phyloP scores from a whole-genome alignment of 352 stramenopile species.

The Globisporangium camurandrum region DNA sequence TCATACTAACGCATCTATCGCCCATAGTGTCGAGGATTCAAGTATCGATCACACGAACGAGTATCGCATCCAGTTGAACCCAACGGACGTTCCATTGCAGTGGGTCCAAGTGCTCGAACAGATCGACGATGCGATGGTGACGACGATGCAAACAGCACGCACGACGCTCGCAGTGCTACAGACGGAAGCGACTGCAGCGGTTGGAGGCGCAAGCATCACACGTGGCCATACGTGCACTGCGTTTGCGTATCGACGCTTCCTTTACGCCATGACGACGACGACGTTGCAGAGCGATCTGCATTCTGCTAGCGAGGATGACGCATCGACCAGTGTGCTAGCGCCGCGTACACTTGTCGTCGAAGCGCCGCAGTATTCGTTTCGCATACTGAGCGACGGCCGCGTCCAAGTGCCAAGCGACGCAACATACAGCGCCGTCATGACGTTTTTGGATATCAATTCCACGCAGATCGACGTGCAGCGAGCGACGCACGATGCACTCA shows the following conservation, averaged over 20 bases:
- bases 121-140: slow-evolving; percentile 37
- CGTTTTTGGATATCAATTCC: slow-evolving; percentile 19
- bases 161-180: slow-evolving; percentile 26
- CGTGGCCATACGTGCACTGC: slow-evolving; percentile 44
- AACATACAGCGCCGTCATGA: slow-evolving; percentile 17
- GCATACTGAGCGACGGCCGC: slow-evolving; percentile 31
- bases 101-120: slow-evolving; percentile 56
- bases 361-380: slow-evolving; percentile 26
- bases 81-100: slow-evolving; percentile 51
- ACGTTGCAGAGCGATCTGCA: slow-evolving; percentile 7
- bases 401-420: slow-evolving; percentile 24
- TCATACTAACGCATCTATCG: not conserved
- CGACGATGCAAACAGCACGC: slow-evolving; percentile 34
- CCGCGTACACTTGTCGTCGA: slow-evolving; percentile 37
- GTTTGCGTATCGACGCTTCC: slow-evolving; percentile 40
- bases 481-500: slow-evolving; percentile 16
- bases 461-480: slow-evolving; percentile 21
- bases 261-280: slow-evolving; percentile 30
- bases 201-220: slow-evolving; percentile 24
- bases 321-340: slow-evolving; percentile 19
- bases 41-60: slow-evolving; percentile 54
- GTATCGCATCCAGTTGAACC: slow-evolving; percentile 46
- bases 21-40: slow-evolving; percentile 25
- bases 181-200: slow-evolving; percentile 20
- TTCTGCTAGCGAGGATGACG: not conserved